Base-by-base conservation (phyloP, 768 basidiomycete genomes). In the Gloeophyllum trabeum region DNA sequence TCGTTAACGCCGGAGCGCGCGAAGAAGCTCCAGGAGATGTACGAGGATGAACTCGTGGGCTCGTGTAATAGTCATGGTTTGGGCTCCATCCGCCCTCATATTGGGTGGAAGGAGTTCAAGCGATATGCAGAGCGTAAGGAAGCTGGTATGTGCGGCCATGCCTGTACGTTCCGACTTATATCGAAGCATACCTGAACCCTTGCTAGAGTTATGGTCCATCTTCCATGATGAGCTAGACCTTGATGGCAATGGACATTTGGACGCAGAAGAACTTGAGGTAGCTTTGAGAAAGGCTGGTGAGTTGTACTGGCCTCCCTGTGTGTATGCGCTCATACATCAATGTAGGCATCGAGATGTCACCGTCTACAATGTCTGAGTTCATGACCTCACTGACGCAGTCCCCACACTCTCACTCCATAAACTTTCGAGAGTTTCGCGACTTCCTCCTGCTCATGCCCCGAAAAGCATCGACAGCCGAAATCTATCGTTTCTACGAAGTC, bases 161-260 rank as follows among this genome's bases (percentile, higher is more conserved):
- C 1, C 7, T 18, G 24, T 19, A 10, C 39, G 14, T 25, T 18
- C 20, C 19, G 25, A 32, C 6, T 20, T 24, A 10, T 2, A 2
- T 13, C n/a, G 5, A 30, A 20, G 24, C 22, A 38, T 13, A 28
- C 3, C 14, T 18, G 13, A 28, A 46, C 28, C 20, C 35, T 40
- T 43, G 34, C 39, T 44, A 89, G 91, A 94, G 60, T 68, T 96
- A 18, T 96, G 93, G 93, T 68, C 75, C 40, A 79, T 92, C 43
- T 96, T 96, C 61, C 87, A 88, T 49, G 71, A 90, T 54, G 85
- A 92, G 52, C 72, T 96, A 39, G 93, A 94, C 63, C 66, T 90
- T 46, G 90, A 96, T 54, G 75, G 84, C 21, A 88, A 96, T 60
- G 91, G 89, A 5, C 75, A 73, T 43, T 59, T 96, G 23, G 89